Evolutionary conservation across 2,329 filamentous ascomycete species (phyloP), one percentile per base, ranked within the genome.

Genomic region (Trichoderma endophyticum): DNA sequence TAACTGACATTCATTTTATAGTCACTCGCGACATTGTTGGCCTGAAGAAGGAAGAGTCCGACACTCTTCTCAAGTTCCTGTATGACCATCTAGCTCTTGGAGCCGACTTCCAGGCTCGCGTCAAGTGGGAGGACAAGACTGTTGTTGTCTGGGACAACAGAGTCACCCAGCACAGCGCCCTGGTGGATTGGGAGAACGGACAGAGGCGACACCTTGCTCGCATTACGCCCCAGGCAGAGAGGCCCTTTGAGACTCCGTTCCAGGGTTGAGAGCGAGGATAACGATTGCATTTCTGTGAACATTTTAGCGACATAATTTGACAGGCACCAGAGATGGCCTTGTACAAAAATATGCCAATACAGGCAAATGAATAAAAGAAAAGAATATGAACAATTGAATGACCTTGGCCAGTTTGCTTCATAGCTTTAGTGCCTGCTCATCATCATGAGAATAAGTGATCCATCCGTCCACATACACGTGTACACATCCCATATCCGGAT

Each of bases 71-170:
- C 70, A 90, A 92, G 77, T 92, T 95, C 81, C 83, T 94, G 7
- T 94, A 85, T 75, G 81, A 85, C 77, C 86, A 87, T 73, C 82
- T 87, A 18, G 82, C 83, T 1, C 81, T 80, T 61, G 85, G 85
- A 34, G 90, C 91, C 56, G 92, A 94, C 79, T 84, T 91, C 72
- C 91, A 93, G 76, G 90, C 88, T 6, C 86, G 91, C 28, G 86
- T 97, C 64, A 92, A 91, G 80, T 97, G 93, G 93, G 89, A 90
- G 76, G 86, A 89, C 57, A 88, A 89, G n/a, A 95, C 92, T 0
- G 93, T 97, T 1, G 92, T 96, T 2, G 90, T 95, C 1, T 97
- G 93, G 93, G 93, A 96, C 80, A 96, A 95, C 83, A 86, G 93
- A 36, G 89, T 95, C 0, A 94, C 92, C 11, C 87, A 90, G 75